These are phyloP conservation scores for Corchorus olitorius DNA, from an alignment of 345 rosid species.

Conservation along the genomic window DNA sequence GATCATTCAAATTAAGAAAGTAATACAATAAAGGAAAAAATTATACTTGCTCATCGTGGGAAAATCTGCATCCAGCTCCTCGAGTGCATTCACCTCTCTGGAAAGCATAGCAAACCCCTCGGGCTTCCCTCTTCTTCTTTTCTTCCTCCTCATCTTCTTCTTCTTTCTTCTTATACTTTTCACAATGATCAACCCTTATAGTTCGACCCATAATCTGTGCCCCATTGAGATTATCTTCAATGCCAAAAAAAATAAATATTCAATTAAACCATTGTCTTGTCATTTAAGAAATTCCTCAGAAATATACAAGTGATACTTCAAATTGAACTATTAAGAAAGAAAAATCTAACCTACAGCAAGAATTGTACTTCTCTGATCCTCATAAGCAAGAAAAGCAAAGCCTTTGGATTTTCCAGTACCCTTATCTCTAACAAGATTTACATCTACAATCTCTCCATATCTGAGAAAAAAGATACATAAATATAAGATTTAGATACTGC, in stretches of 20 bases:
- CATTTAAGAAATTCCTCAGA: not conserved
- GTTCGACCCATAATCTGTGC: conserved; percentile 71
- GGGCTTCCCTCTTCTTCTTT: conserved; percentile 74
- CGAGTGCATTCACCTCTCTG: conserved; percentile 93
- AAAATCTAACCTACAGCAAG: conserved; percentile 79
- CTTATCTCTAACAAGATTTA: conserved; percentile 86
- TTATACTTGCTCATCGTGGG: conserved; percentile 83
- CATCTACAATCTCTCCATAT: conserved; percentile 90
- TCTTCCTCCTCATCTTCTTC: conserved; percentile 83
- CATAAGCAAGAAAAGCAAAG: conserved; percentile 86
- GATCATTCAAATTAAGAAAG: not conserved
- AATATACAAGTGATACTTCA: not conserved
- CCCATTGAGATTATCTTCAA: conserved; percentile 83
- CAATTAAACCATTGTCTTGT: not conserved
- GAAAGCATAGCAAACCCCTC: conserved; percentile 90
- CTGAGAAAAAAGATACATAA: conserved; percentile 36
- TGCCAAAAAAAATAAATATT: not conserved
- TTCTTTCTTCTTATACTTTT: conserved; percentile 70
- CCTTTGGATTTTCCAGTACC: conserved; percentile 93
- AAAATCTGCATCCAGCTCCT: conserved; percentile 85
- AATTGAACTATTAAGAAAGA: conserved; percentile 7
- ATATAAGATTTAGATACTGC: not conserved
- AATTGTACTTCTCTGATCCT: conserved; percentile 91
- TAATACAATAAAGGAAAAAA: not conserved
- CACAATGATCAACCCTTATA: conserved; percentile 76